Conservation (phyloP, 495 filamentous ascomycete species). For the Aspergillus steynii region DNA sequence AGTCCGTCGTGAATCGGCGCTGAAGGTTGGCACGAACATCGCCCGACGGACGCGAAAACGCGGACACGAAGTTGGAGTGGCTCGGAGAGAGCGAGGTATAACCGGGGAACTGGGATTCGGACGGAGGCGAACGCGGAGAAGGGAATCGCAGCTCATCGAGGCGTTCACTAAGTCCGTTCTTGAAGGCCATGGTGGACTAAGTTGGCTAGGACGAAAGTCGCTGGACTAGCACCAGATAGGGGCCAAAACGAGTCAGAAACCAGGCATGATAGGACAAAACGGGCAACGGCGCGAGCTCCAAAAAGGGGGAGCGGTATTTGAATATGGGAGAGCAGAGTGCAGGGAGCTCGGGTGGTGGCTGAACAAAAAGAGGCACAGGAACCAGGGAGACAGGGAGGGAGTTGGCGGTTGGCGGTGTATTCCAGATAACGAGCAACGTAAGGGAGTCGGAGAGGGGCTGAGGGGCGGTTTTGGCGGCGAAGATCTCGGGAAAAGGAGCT, state of each 20-base stretch:
- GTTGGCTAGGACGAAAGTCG: conserved; percentile 22
- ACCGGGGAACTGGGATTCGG: conserved; percentile 67
- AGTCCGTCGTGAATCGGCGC: conserved; percentile 92
- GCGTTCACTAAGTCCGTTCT: conserved; percentile 63
- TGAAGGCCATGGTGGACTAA: conserved; percentile 60
- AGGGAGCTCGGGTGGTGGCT: conserved; percentile 12
- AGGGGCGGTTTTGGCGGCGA: conserved; percentile 40
- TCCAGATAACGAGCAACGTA: conserved; percentile 32
- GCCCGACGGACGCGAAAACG: conserved; percentile 52
- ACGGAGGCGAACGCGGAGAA: conserved; percentile 68
- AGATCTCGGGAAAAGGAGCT: conserved; percentile 32
- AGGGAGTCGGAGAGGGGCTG: conserved; percentile 44
- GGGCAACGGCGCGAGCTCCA: conserved; percentile 3
- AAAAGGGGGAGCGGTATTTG: conserved; percentile 7
- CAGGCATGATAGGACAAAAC: conserved; percentile 17
- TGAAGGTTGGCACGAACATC: conserved; percentile 74
- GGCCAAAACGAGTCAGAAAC: conserved; percentile 27
- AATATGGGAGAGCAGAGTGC: conserved; percentile 12
- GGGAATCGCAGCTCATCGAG: conserved; percentile 79
- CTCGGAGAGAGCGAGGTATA: conserved; percentile 70
- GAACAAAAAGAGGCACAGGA: conserved; percentile 19
- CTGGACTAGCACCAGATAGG: conserved; percentile 36
- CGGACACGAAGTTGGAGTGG: conserved; percentile 57
- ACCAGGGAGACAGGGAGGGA: conserved; percentile 13
- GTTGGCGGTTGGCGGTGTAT: conserved; percentile 39